Percentiles rank a stretch among this genome's conserved stretches.
These are phyloP conservation scores for Emergomyces africanus DNA, from an alignment of 2,329 filamentous ascomycete species.

Conservation along the genomic window DNA sequence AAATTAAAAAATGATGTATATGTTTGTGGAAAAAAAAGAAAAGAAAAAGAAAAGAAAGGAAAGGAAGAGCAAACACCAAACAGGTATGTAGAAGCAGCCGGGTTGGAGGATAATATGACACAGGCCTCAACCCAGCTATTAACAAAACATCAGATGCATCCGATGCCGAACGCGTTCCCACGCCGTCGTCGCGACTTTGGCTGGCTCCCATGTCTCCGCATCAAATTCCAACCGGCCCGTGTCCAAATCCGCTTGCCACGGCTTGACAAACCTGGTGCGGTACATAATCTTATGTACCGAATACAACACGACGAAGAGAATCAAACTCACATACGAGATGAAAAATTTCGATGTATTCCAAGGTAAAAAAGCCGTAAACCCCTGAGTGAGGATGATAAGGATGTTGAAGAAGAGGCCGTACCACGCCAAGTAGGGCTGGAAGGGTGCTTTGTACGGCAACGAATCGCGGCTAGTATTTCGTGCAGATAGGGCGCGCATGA, in stretches of 20 bases:
- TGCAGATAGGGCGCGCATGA: constrained; percentile 46
- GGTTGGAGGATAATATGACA: not conserved
- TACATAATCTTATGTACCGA: constrained; percentile 45
- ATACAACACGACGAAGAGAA: constrained; percentile 49
- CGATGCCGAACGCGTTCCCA: constrained; percentile 15
- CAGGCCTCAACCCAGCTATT: not conserved
- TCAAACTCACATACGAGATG: constrained; percentile 50
- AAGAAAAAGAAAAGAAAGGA: not conserved
- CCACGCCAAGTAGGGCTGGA: constrained; percentile 52
- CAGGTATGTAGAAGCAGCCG: not conserved
- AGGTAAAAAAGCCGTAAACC: constrained; percentile 54
- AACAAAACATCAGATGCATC: constrained; percentile 6
- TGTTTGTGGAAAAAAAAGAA: not conserved
- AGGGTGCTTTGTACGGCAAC: constrained; percentile 48
- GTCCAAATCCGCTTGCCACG: constrained; percentile 31
- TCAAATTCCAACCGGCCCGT: constrained; percentile 26
- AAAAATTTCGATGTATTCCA: constrained; percentile 53
- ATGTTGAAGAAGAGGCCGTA: constrained; percentile 54
- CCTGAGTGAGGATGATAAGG: constrained; percentile 54
- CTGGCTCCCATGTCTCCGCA: constrained; percentile 24
- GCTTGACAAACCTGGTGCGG: constrained; percentile 24
- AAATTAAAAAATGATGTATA: not conserved
- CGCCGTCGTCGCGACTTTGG: constrained; percentile 17
- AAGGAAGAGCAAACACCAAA: not conserved
- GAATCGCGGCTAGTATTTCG: constrained; percentile 45